Conservation (phyloP, 371 early-diverging fungal species). For the Parasitella parasitica region DNA sequence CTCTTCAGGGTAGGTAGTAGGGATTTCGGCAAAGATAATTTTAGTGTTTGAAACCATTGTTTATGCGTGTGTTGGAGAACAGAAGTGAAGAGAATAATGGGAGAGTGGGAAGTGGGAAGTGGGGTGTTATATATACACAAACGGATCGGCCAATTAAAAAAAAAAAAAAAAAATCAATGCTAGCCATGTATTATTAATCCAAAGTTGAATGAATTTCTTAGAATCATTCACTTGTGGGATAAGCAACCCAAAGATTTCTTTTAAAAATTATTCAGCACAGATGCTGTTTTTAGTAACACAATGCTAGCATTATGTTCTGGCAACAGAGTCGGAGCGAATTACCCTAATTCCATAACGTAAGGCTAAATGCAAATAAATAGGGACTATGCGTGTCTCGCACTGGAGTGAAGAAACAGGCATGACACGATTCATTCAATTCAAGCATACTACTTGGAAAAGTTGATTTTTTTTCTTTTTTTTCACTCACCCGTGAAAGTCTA, state of each 20-base stretch:
- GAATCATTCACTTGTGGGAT: neutral
- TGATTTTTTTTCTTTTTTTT: too few relatives aligned
- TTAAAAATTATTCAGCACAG: neutral
- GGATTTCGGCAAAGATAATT: slow-evolving; percentile 44
- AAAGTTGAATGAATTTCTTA: neutral
- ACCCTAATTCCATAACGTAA: neutral
- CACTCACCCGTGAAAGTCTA: too few relatives aligned
- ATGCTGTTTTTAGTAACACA: neutral
- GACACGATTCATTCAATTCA: too few relatives aligned
- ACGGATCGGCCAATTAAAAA: neutral
- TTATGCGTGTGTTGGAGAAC: neutral
- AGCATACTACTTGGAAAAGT: too few relatives aligned
- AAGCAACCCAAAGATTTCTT: neutral
- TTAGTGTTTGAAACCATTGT: slow-evolving; percentile 33
- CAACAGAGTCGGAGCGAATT: neutral
- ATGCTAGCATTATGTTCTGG: neutral
- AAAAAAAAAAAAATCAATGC: neutral
- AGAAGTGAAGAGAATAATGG: neutral
- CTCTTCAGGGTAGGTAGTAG: slow-evolving; percentile 37
- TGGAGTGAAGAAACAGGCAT: neutral
- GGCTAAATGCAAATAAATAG: neutral
- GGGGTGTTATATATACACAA: neutral
- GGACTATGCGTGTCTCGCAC: neutral
- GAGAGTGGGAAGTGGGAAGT: neutral
- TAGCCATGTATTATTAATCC: neutral